Evolutionary conservation across 441 rosid genomes (phyloP), one percentile per base, ranked within the genome.

Genomic region (Gossypium armourianum): DNA sequence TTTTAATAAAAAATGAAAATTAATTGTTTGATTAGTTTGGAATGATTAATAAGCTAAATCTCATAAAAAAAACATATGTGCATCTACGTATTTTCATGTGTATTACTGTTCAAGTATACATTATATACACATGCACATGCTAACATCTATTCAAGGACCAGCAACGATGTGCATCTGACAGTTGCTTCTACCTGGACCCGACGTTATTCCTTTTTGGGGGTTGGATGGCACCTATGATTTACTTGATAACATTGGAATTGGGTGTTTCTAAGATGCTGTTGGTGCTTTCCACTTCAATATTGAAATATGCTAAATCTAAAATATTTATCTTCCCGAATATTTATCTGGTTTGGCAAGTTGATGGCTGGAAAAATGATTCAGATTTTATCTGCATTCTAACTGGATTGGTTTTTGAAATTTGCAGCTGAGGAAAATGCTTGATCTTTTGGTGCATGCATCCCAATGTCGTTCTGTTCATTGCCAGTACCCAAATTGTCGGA

Each of bases 351-450:
- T 26, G 29, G 29, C 5, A 26, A 26, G 29, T 26, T 26, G 29
- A 26, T 26, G 29, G 29, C 1, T 3, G 29, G 29, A 26, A 26
- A 26, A 26, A 4, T 26, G 29, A 26, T 28, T 28, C 32, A 4
- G 6, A 28, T 28, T 4, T 28, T 28, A 28, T 28, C 32, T 28
- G 32, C 32, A 28, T 74, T 58, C 47, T 61, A 29, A 72, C 49
- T 1, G 24, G 20, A 4, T 20, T 66, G 71, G 21, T 55, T 70
- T 10, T 59, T 71, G 55, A 17, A 58, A 45, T 65, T 79, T 87
- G 83, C 97, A 94, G 99, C 93, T 92, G 20, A 84, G 99, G 85
- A 92, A 87, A 82, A 94, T 94, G 99, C 97, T 94, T 61, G 97
- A 26, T 26, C 29, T 26, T 26, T 26, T 26, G 29, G 29, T 26